phyloP scores from a whole-genome alignment of 2,329 filamentous ascomycete species.

The Geoglossum cookeanum region DNA sequence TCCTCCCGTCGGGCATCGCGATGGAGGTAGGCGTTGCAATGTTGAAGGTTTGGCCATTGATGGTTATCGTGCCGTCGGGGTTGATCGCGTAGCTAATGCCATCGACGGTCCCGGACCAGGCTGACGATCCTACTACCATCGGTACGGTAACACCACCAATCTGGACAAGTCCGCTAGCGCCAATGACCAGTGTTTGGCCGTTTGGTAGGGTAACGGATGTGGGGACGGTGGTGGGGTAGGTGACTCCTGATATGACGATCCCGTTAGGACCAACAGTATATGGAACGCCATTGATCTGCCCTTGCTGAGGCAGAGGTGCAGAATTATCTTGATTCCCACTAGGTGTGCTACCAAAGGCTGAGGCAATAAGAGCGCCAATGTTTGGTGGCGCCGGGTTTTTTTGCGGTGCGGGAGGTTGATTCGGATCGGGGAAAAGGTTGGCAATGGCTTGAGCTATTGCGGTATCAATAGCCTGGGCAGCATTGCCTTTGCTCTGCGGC shows the following conservation, averaged over 20 bases:
- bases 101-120: neutral
- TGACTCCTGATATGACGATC: neutral
- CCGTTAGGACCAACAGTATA: neutral
- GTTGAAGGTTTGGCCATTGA: neutral
- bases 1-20: neutral
- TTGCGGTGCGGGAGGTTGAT: neutral
- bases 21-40: neutral
- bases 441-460: neutral
- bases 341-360: neutral
- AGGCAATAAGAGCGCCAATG: neutral
- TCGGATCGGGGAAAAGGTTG: neutral
- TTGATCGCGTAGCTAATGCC: neutral
- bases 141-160: neutral
- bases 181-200: neutral
- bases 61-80: neutral
- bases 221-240: neutral
- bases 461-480: neutral
- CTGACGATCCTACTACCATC: neutral
- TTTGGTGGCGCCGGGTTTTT: neutral
- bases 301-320: neutral
- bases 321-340: neutral
- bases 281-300: neutral
- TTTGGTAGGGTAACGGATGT: neutral
- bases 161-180: neutral
- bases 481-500: neutral